Conservation (phyloP, 345 rosid genomes). For the Cardamine resedifolia region DNA sequence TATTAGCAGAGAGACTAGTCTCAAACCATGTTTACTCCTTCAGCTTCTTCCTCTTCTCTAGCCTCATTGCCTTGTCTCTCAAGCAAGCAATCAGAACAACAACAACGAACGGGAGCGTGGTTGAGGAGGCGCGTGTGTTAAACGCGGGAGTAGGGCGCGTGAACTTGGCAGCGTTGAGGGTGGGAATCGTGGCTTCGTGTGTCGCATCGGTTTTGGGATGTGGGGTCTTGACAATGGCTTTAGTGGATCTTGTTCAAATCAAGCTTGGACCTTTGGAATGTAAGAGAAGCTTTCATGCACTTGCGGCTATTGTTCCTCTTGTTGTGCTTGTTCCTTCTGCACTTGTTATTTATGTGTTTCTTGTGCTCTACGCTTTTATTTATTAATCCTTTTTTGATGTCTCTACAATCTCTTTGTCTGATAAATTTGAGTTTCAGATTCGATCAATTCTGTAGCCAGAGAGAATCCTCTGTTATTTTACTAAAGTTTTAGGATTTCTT, state of each 20-base stretch:
- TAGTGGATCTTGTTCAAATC: conserved; percentile 73
- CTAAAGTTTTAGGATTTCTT: background rate
- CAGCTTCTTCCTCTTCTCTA: conserved; percentile 77
- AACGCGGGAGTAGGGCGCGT: conserved; percentile 43
- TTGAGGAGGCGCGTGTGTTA: conserved; percentile 15
- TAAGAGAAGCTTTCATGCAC: conserved; percentile 45
- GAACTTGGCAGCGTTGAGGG: conserved; percentile 47
- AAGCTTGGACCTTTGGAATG: conserved; percentile 75
- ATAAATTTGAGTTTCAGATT: conserved; percentile 13
- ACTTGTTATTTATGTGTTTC: conserved; percentile 50
- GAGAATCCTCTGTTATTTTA: background rate
- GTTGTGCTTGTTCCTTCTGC: conserved; percentile 72
- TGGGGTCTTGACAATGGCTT: conserved; percentile 74
- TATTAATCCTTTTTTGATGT: conserved; percentile 22
- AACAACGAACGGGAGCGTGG: conserved; percentile 17
- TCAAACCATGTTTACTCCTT: conserved; percentile 83
- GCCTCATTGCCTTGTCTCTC: conserved; percentile 71
- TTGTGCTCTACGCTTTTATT: conserved; percentile 61
- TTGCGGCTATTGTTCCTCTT: conserved; percentile 66
- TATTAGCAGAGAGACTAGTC: conserved; percentile 51
- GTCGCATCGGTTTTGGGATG: conserved; percentile 74
- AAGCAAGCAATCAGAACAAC: conserved; percentile 55
- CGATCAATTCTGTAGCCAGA: background rate
- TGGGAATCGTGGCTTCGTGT: conserved; percentile 59
- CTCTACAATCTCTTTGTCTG: background rate